Evolutionary conservation across 805 yeast genomes (phyloP).

Genomic region (Saturnispora quitensis): DNA sequence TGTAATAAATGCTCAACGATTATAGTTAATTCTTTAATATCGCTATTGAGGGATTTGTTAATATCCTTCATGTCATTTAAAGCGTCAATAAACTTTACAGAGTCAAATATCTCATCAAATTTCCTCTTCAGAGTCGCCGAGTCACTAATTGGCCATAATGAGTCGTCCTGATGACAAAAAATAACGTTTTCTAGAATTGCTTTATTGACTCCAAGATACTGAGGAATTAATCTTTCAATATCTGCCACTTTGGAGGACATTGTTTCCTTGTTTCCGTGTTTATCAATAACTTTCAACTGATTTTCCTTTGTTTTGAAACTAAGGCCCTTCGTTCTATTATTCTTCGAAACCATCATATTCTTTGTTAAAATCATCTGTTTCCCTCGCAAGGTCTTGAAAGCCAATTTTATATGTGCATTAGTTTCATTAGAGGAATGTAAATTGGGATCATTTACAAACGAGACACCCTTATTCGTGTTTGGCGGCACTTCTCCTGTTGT

Average conservation of each 20-base stretch:
- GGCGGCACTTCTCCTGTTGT: slow-evolving; percentile 97
- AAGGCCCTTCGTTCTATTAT: slow-evolving; percentile 37
- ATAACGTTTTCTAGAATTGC: slow-evolving; percentile 87
- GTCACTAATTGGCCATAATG: slow-evolving; percentile 93
- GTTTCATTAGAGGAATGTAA: slow-evolving; percentile 68
- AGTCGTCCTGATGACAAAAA: slow-evolving; percentile 96
- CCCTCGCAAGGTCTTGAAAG: slow-evolving; percentile 66
- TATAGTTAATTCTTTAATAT: slow-evolving; percentile 67
- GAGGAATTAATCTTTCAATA: slow-evolving; percentile 72
- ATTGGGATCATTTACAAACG: slow-evolving; percentile 84
- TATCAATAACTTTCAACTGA: slow-evolving; percentile 57
- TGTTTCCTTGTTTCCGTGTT: slow-evolving; percentile 57
- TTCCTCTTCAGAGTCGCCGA: slow-evolving; percentile 82
- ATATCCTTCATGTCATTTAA: slow-evolving; percentile 68
- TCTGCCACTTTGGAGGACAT: slow-evolving; percentile 78
- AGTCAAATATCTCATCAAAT: slow-evolving; percentile 95
- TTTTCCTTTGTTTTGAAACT: slow-evolving; percentile 91
- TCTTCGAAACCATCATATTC: slow-evolving; percentile 64
- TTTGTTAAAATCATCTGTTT: slow-evolving; percentile 79
- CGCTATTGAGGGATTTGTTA: slow-evolving; percentile 67
- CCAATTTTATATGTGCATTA: slow-evolving; percentile 83
- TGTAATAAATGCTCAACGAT: slow-evolving; percentile 66
- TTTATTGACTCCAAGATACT: slow-evolving; percentile 76
- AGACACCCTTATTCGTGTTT: slow-evolving; percentile 87
- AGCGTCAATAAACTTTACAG: slow-evolving; percentile 85